These are phyloP conservation scores for Candida khao-thaluensis DNA, from an alignment of 805 yeast species.

Conservation along the genomic window DNA sequence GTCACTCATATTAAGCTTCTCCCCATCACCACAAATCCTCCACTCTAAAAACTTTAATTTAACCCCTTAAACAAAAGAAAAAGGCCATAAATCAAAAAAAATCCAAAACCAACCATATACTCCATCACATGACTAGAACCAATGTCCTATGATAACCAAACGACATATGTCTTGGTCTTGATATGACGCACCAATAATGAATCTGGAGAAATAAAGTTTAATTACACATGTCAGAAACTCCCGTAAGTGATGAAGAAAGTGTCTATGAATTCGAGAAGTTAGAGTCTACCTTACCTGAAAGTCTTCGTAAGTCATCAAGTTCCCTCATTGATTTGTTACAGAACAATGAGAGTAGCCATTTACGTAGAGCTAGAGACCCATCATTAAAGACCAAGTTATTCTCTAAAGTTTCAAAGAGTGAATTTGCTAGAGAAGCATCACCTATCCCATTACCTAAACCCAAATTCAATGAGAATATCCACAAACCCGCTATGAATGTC, in stretches of 20 bases:
- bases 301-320: slow-evolving; percentile 37
- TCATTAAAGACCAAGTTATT: slow-evolving; percentile 19
- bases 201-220: background rate
- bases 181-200: background rate
- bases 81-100: no score
- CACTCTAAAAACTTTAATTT: no score
- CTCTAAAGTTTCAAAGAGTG: slow-evolving; percentile 29
- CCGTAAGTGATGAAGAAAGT: slow-evolving; percentile 14
- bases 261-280: slow-evolving; percentile 38
- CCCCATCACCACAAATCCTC: no score
- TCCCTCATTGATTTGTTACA: slow-evolving; percentile 36
- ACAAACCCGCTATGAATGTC: slow-evolving; percentile 58
- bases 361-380: slow-evolving; percentile 19
- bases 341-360: slow-evolving; percentile 10
- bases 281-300: slow-evolving; percentile 42
- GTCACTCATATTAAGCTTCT: no score
- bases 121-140: no score
- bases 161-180: no score
- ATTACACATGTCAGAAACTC: slow-evolving; percentile 3
- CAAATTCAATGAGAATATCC: slow-evolving; percentile 40
- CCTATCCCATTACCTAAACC: slow-evolving; percentile 55
- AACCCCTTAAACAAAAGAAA: no score
- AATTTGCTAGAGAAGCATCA: slow-evolving; percentile 39
- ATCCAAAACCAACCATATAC: no score
- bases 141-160: no score